These are phyloP conservation scores for Holtermanniella nyarrowii DNA, from an alignment of 768 basidiomycete species.

Conservation along the genomic window DNA sequence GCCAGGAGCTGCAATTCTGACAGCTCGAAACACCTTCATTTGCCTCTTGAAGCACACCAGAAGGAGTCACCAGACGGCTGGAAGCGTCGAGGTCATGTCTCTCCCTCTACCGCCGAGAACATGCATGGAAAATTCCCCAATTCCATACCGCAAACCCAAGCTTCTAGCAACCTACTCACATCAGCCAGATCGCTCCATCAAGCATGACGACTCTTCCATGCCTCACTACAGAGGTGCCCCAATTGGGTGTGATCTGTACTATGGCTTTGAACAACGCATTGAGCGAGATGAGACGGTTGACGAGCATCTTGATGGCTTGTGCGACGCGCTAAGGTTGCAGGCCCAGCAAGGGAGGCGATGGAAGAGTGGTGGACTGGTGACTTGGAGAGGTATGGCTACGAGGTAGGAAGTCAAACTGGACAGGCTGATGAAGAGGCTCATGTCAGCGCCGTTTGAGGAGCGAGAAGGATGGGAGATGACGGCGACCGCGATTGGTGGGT, in stretches of 20 bases:
- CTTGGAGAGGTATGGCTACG: slow-evolving; percentile 42
- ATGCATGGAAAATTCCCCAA: slow-evolving; percentile 13
- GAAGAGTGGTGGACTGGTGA: slow-evolving; percentile 32
- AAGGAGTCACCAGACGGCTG: too few relatives aligned
- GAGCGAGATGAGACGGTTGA: slow-evolving; percentile 34
- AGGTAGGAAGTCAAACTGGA: slow-evolving; percentile 14
- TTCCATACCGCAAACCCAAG: slow-evolving; percentile 24
- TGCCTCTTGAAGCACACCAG: too few relatives aligned
- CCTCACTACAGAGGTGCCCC: slow-evolving; percentile 30
- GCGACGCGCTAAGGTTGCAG: slow-evolving; percentile 20
- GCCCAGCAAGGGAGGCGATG: slow-evolving; percentile 5
- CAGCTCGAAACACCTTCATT: too few relatives aligned
- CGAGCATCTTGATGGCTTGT: slow-evolving; percentile 39
- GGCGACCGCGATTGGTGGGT: slow-evolving; percentile 32
- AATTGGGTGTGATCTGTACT: slow-evolving; percentile 31
- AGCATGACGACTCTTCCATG: slow-evolving; percentile 29
- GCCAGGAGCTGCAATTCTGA: too few relatives aligned
- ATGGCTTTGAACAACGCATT: slow-evolving; percentile 29
- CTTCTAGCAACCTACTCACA: slow-evolving; percentile 38
- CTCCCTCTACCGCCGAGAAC: slow-evolving; percentile 25
- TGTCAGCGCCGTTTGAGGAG: slow-evolving; percentile 39
- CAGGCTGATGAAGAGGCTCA: slow-evolving; percentile 20
- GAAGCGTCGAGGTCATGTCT: slow-evolving; percentile 4
- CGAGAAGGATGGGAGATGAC: slow-evolving; percentile 40
- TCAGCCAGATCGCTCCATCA: slow-evolving; percentile 26